phyloP scores from a whole-genome alignment of 129 eudicot genomes.

The Oenanthe sinensis region DNA sequence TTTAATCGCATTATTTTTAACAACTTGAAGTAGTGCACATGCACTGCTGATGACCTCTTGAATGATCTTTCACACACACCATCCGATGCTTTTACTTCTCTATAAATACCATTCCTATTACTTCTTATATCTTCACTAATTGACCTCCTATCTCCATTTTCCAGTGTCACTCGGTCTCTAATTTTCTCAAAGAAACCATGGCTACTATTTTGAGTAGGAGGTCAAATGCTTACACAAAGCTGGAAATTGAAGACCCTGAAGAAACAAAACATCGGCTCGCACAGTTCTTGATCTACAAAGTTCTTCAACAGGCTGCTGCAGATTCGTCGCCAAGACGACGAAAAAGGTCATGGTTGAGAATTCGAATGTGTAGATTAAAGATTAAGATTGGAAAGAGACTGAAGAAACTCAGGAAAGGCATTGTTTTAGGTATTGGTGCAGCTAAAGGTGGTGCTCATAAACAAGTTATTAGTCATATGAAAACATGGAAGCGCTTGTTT shows the following conservation, averaged over 20 bases:
- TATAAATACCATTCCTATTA: neutral
- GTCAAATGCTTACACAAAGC: slow-evolving; percentile 25
- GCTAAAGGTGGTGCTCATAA: slow-evolving; percentile 23
- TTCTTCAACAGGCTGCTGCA: slow-evolving; percentile 27
- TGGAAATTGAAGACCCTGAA: slow-evolving; percentile 30
- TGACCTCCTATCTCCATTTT: neutral
- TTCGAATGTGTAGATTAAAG: slow-evolving; percentile 26
- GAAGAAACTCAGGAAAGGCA: slow-evolving; percentile 24
- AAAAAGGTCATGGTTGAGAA: slow-evolving; percentile 21
- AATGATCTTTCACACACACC: slow-evolving; percentile 8
- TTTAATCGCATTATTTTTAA: slow-evolving; percentile 6
- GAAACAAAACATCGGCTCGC: slow-evolving; percentile 24
- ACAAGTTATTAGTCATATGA: slow-evolving; percentile 19
- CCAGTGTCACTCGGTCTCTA: neutral
- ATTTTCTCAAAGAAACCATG: neutral
- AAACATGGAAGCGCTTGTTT: slow-evolving; percentile 29
- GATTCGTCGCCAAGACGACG: neutral
- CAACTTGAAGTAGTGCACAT: slow-evolving; percentile 11
- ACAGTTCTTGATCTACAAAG: slow-evolving; percentile 42
- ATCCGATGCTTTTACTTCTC: neutral
- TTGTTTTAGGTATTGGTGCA: slow-evolving; percentile 4
- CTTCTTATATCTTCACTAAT: neutral
- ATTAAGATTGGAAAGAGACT: slow-evolving; percentile 33
- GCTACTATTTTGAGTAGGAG: slow-evolving; percentile 19
- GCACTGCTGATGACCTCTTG: slow-evolving; percentile 12